Evolutionary conservation across 352 stramenopile species (phyloP), one percentile per base, ranked within the genome.

Genomic region (Aphanomyces astaci): DNA sequence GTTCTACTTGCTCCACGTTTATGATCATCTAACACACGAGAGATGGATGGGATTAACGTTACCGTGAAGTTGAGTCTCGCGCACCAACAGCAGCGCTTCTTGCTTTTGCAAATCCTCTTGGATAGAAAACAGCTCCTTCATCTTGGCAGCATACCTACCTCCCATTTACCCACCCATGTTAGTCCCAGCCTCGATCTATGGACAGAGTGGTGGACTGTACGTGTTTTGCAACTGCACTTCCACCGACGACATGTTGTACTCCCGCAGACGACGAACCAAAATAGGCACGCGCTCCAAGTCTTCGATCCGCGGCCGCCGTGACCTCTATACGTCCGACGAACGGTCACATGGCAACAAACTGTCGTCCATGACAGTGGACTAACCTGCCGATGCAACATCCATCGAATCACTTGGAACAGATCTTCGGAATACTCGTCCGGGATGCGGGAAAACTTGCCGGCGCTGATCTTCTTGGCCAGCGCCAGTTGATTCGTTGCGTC

Each of bases 401-500:
- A 94, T 33, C 86, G 80, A 60, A 96, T 95, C 30, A 90, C 85
- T 72, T 94, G 85, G 73, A 96, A 93, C 7, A 97, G 79, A 0
- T 88, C 86, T 63, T 97, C 89, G 45, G 86, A 95, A 80, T 97
- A 98, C 65, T 90, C 78, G 32, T 81, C 79, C 10, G 92, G 90
- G 67, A 98, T 97, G 30, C 88, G 86, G 28, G 80, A 81, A 68
- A 97, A 97, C 71, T 94, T 94, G 72, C 90, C 88, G 28, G 87
- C 85, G 63, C 96, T 97, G 75, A 98, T 98, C 67, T 96, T 97
- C 74, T 96, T 95, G 32, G 91, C 90, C 19, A 98, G 74, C 62
- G 90, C 87, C 27, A 97, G 73, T 67, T 97, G 90, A 73, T 97
- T 97, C 3, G 86, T 91, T 10, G 90, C 92, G 48, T 97, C 88